phyloP scores from a whole-genome alignment of 768 basidiomycete species.

The Fibroporia radiculosa region DNA sequence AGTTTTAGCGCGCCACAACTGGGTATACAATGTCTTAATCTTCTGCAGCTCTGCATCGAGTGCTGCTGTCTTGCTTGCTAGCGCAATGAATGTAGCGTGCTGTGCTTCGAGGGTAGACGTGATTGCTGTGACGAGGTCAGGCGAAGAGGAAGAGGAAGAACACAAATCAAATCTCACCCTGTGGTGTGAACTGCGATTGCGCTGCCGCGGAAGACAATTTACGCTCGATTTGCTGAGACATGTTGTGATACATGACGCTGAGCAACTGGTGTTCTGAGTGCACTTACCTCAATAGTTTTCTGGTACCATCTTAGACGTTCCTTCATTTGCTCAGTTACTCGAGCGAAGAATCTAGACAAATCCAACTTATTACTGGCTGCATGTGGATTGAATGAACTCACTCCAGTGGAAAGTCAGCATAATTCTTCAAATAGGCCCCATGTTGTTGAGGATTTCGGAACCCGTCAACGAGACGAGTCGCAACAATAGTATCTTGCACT shows the following conservation, averaged over 20 bases:
- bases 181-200: slow-evolving; percentile 64
- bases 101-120: slow-evolving; percentile 74
- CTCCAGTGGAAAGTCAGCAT: slow-evolving; percentile 80
- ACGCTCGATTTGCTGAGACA: slow-evolving; percentile 68
- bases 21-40: slow-evolving; percentile 67
- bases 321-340: slow-evolving; percentile 64
- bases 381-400: slow-evolving; percentile 27
- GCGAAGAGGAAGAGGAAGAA: background rate
- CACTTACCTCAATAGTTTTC: slow-evolving; percentile 63
- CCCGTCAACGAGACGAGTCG: slow-evolving; percentile 71
- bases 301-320: slow-evolving; percentile 74
- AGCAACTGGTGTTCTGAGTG: slow-evolving; percentile 1
- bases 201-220: slow-evolving; percentile 62
- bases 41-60: slow-evolving; percentile 70
- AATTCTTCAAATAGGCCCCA: slow-evolving; percentile 63
- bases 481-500: slow-evolving; percentile 72
- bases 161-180: slow-evolving; percentile 38
- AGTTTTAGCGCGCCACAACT: slow-evolving; percentile 72
- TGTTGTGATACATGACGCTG: slow-evolving; percentile 1
- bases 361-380: slow-evolving; percentile 1
- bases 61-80: slow-evolving; percentile 70
- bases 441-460: slow-evolving; percentile 70
- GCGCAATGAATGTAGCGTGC: slow-evolving; percentile 65
- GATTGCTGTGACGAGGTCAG: slow-evolving; percentile 39
- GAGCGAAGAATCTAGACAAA: slow-evolving; percentile 54